Percentiles rank a stretch among this genome's conserved stretches.
Evolutionary conservation across 1,284 basidiomycete species (phyloP).

Genomic region (Pyrrhoderma noxium): DNA sequence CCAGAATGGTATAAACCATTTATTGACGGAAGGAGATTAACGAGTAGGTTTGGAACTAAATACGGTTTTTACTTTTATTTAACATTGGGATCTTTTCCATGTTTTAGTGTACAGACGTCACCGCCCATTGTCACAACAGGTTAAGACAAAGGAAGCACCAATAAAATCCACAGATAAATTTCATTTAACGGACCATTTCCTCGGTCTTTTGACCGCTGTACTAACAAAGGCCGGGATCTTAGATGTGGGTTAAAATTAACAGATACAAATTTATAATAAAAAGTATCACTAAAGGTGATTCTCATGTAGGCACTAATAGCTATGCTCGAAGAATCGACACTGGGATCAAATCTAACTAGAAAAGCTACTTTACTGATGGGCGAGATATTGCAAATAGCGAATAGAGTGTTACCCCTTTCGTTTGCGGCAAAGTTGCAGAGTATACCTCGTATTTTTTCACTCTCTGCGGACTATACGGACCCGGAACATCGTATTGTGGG

Average conservation of each 20-base stretch:
- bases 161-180: conserved; percentile 51
- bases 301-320: conserved; percentile 66
- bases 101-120: conserved; percentile 57
- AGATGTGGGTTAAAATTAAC: conserved; percentile 47
- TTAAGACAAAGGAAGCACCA: conserved; percentile 26
- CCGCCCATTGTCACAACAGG: conserved; percentile 34
- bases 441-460: conserved; percentile 78
- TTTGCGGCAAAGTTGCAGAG: conserved; percentile 84
- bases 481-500: conserved; percentile 77
- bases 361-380: conserved; percentile 93
- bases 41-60: conserved; percentile 46
- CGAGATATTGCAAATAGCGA: conserved; percentile 84
- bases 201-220: conserved; percentile 82
- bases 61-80: neutral
- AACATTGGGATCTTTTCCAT: no score
- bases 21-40: conserved; percentile 78
- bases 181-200: conserved; percentile 90
- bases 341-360: conserved; percentile 63
- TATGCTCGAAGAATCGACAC: conserved; percentile 74
- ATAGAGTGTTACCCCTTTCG: conserved; percentile 79
- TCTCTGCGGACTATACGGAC: conserved; percentile 71
- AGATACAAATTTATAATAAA: neutral
- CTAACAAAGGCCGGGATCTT: conserved; percentile 84
- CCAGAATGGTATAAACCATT: conserved; percentile 89
- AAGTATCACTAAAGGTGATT: neutral